These are phyloP conservation scores for Lanmaoa pseudosensibilis DNA, from an alignment of 768 basidiomycete genomes.

Conservation along the genomic window DNA sequence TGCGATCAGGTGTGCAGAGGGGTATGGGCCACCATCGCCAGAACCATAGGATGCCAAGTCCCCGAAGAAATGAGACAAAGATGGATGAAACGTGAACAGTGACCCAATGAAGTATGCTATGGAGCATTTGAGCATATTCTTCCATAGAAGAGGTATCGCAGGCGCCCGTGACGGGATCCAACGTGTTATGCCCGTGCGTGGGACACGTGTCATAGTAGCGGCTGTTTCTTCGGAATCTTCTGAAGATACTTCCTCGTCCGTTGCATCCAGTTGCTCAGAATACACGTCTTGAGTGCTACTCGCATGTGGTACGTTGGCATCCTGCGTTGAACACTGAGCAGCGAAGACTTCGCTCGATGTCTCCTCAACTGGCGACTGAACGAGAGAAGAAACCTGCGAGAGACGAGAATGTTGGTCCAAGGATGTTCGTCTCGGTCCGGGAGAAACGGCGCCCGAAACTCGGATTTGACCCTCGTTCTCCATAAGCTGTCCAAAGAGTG, in stretches of 20 bases:
- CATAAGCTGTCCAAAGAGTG: constrained; percentile 71
- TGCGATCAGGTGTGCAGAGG: constrained; percentile 89
- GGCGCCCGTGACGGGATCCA: constrained; percentile 30
- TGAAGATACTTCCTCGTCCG: constrained; percentile 17
- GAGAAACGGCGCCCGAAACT: neutral
- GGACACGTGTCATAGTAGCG: constrained; percentile 5
- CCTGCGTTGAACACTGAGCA: neutral
- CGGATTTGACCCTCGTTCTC: constrained; percentile 56
- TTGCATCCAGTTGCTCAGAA: neutral
- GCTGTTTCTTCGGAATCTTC: constrained; percentile 14
- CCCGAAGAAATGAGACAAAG: constrained; percentile 67
- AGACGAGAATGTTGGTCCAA: neutral
- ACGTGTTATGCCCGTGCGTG: constrained; percentile 3
- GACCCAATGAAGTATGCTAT: constrained; percentile 89
- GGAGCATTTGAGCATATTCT: constrained; percentile 86
- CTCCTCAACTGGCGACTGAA: constrained; percentile 5
- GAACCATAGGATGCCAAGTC: constrained; percentile 55
- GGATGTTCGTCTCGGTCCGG: constrained; percentile 5
- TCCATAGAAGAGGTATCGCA: constrained; percentile 49
- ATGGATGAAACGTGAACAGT: constrained; percentile 87
- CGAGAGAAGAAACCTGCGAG: neutral
- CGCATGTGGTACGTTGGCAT: neutral
- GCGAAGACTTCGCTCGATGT: neutral
- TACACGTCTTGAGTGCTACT: neutral
- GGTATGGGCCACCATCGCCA: constrained; percentile 53